Evolutionary conservation across 2,329 filamentous ascomycete genomes (phyloP).

Genomic region (Knufia petricola): DNA sequence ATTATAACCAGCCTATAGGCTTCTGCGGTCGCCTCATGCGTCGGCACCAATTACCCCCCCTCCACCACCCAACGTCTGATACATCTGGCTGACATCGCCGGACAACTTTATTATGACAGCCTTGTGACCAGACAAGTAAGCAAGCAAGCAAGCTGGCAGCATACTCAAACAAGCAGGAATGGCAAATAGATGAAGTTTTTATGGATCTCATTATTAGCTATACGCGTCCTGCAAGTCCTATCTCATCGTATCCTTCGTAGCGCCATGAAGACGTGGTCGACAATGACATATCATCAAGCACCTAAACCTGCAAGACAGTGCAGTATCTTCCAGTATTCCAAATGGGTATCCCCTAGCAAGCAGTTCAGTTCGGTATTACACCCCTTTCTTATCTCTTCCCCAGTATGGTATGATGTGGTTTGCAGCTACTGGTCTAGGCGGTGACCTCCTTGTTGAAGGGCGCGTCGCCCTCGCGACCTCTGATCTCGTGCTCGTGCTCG

Average conservation of each 20-base stretch:
- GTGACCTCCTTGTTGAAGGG: not conserved
- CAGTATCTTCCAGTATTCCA: not conserved
- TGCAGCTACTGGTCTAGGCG: not conserved
- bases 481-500: constrained; percentile 8
- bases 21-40: too few relatives aligned
- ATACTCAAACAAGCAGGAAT: too few relatives aligned
- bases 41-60: too few relatives aligned
- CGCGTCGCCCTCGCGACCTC: not conserved
- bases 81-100: too few relatives aligned
- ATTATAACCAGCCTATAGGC: too few relatives aligned
- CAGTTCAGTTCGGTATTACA: too few relatives aligned
- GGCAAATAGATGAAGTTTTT: too few relatives aligned
- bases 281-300: not conserved
- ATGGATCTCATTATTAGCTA: not conserved
- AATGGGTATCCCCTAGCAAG: not conserved
- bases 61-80: too few relatives aligned
- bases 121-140: too few relatives aligned
- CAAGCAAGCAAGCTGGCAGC: too few relatives aligned
- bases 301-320: not conserved
- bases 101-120: too few relatives aligned
- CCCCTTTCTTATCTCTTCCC: not conserved
- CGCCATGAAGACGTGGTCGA: not conserved
- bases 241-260: not conserved
- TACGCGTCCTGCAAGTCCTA: not conserved
- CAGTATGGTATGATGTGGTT: not conserved